These are phyloP conservation scores for Grammothele lineata DNA, from an alignment of 768 basidiomycete genomes.

Conservation along the genomic window DNA sequence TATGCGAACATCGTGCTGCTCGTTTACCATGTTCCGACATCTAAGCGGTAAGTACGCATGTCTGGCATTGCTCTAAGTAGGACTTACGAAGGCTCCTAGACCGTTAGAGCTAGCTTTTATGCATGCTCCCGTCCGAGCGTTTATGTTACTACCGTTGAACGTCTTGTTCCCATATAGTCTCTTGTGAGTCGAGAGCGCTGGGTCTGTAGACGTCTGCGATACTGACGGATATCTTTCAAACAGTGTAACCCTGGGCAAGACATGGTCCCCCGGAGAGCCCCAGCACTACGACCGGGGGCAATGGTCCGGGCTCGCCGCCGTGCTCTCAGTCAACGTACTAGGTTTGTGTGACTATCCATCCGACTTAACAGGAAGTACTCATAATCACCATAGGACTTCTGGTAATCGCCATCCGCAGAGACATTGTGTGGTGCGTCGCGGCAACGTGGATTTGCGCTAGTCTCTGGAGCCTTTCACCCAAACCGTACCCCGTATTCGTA, in stretches of 20 bases:
- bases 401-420: conserved; percentile 52
- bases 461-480: conserved; percentile 57
- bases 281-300: conserved; percentile 55
- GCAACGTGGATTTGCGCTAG: conserved; percentile 71
- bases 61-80: not conserved
- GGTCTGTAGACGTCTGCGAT: not conserved
- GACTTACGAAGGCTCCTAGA: conserved; percentile 17
- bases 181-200: conserved; percentile 47
- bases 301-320: conserved; percentile 70
- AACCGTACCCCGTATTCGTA: conserved; percentile 63
- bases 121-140: conserved; percentile 82
- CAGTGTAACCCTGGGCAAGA: conserved; percentile 68
- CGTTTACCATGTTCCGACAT: conserved; percentile 62
- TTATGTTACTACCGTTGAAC: conserved; percentile 45
- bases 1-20: conserved; percentile 80
- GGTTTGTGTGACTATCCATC: conserved; percentile 6
- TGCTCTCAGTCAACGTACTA: conserved; percentile 56
- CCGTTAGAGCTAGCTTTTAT: conserved; percentile 81
- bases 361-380: not conserved
- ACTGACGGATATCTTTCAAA: not conserved
- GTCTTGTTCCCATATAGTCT: conserved; percentile 61
- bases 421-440: conserved; percentile 73
- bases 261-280: conserved; percentile 49
- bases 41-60: conserved; percentile 22
- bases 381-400: conserved; percentile 36